Conservation (phyloP, 208 protist genomes). For the Leishmania amazonensis region DNA sequence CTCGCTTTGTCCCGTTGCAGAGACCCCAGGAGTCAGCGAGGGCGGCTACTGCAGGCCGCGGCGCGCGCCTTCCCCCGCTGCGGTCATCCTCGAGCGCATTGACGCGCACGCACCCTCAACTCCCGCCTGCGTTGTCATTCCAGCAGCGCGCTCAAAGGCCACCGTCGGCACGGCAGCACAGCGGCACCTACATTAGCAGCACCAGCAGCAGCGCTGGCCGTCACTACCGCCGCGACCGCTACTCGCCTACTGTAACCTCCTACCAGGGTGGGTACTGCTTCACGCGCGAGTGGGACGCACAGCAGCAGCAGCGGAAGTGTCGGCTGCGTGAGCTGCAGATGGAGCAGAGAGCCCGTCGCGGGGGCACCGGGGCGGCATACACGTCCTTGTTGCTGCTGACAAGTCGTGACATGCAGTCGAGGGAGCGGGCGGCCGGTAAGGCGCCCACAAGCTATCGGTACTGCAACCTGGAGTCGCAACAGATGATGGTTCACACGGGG, state of each 20-base stretch:
- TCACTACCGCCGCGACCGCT: conserved; percentile 6
- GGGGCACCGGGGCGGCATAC: conserved; percentile 15
- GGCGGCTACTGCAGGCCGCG: background rate
- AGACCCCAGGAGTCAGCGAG: background rate
- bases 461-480: conserved; percentile 25
- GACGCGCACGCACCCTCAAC: background rate
- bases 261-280: conserved; percentile 21
- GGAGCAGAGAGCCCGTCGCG: conserved; percentile 19
- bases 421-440: conserved; percentile 6
- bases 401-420: conserved; percentile 16
- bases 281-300: conserved; percentile 17
- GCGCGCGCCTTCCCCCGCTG: background rate
- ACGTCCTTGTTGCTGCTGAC: conserved; percentile 18
- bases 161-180: background rate
- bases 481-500: conserved; percentile 34
- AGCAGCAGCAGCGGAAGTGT: conserved; percentile 22
- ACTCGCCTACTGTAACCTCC: conserved; percentile 6
- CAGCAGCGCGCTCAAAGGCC: background rate
- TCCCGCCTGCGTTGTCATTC: background rate
- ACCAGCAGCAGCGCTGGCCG: background rate
- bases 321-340: conserved; percentile 10
- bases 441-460: conserved; percentile 18
- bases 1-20: background rate
- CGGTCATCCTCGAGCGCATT: background rate
- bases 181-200: background rate